These are phyloP conservation scores for Peterozyma toletana DNA, from an alignment of 805 yeast species.

Conservation along the genomic window DNA sequence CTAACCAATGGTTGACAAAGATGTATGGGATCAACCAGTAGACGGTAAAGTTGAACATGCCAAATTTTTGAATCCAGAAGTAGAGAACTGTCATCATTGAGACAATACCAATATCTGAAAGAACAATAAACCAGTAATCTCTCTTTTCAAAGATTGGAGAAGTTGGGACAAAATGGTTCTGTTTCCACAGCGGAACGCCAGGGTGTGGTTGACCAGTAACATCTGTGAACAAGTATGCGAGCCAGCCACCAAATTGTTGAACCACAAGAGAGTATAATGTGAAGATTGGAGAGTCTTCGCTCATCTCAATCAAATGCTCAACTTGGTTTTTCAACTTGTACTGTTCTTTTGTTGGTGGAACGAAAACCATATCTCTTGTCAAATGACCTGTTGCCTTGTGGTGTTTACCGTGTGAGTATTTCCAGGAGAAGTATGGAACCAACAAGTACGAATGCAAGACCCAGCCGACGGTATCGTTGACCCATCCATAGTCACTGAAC, in stretches of 20 bases:
- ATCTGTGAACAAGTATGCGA: constrained; percentile 55
- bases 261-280: constrained; percentile 47
- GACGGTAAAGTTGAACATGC: constrained; percentile 53
- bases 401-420: constrained; percentile 76
- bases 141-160: constrained; percentile 69
- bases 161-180: constrained; percentile 65
- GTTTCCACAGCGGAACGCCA: constrained; percentile 34
- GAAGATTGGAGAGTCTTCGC: constrained; percentile 70
- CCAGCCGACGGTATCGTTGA: constrained; percentile 82
- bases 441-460: constrained; percentile 66
- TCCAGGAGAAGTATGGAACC: constrained; percentile 89
- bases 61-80: constrained; percentile 54
- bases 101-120: constrained; percentile 68
- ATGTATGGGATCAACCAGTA: constrained; percentile 74
- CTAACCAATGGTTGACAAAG: constrained; percentile 86
- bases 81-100: constrained; percentile 45
- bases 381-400: constrained; percentile 87
- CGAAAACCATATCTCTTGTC: constrained; percentile 78
- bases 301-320: constrained; percentile 40
- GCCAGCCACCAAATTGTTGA: constrained; percentile 81
- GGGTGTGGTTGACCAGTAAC: constrained; percentile 70
- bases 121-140: constrained; percentile 64
- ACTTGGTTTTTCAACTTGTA: constrained; percentile 33
- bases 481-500: constrained; percentile 62
- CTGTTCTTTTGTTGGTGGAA: constrained; percentile 61